Conservation (phyloP, 352 stramenopile species). For the Globisporangium cederbergense region DNA sequence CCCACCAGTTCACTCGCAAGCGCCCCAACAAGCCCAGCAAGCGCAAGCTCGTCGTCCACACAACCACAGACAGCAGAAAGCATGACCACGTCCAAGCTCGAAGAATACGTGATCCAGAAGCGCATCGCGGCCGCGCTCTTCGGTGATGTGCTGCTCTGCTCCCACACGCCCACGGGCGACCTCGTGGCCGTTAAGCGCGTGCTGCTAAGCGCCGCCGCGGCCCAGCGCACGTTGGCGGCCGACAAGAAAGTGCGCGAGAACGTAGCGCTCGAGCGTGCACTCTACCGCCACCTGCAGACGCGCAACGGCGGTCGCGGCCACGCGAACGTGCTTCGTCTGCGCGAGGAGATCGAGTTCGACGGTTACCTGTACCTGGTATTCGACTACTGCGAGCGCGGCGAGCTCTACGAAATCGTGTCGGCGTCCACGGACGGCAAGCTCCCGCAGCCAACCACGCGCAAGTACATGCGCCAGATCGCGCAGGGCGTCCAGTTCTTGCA, state of each 20-base stretch:
- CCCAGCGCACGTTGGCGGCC: slow-evolving; percentile 54
- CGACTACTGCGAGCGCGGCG: slow-evolving; percentile 63
- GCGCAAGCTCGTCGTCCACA: background rate
- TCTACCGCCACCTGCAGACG: slow-evolving; percentile 60
- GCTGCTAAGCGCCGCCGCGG: slow-evolving; percentile 53
- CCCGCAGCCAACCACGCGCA: slow-evolving; percentile 26
- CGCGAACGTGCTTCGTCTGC: slow-evolving; percentile 57
- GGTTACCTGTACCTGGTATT: slow-evolving; percentile 80
- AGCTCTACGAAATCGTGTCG: slow-evolving; percentile 81
- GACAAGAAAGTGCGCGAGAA: slow-evolving; percentile 81
- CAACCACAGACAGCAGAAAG: background rate
- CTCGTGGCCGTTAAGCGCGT: slow-evolving; percentile 79
- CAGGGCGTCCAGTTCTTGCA: slow-evolving; percentile 74
- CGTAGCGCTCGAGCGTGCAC: slow-evolving; percentile 67
- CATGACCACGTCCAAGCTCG: slow-evolving; percentile 50
- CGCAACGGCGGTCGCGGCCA: slow-evolving; percentile 60
- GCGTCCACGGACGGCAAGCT: slow-evolving; percentile 50
- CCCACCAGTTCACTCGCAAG: background rate
- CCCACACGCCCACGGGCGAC: slow-evolving; percentile 57
- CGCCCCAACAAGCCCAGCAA: background rate
- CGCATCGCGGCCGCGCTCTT: slow-evolving; percentile 72
- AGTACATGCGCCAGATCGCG: slow-evolving; percentile 72
- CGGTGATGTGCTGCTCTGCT: slow-evolving; percentile 75
- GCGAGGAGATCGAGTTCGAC: slow-evolving; percentile 77
- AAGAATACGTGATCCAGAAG: slow-evolving; percentile 82